A percentile compares a stretch with the other conserved stretches of the same genome.
Evolutionary conservation across 352 stramenopile genomes (phyloP).

Genomic region (Pythium oligandrum): DNA sequence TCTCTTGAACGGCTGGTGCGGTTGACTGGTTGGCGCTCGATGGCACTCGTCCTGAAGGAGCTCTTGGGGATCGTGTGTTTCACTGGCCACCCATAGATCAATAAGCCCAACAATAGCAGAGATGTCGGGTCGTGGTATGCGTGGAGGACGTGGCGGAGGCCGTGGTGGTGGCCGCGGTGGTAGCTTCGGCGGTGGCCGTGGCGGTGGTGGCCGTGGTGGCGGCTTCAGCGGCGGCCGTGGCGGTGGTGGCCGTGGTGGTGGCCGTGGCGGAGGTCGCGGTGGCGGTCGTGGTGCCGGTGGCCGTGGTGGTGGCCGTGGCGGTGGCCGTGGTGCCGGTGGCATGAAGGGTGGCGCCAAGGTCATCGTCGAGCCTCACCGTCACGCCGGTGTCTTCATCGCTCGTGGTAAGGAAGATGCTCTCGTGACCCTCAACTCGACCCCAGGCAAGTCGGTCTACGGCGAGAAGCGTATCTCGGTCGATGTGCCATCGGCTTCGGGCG

Average conservation of each 20-base stretch:
- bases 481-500: constrained; percentile 82
- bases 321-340: constrained; percentile 69
- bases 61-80: too few relatives aligned
- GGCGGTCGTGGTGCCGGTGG: constrained; percentile 38
- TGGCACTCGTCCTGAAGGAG: too few relatives aligned
- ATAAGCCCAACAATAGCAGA: constrained; percentile 6
- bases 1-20: too few relatives aligned
- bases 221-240: constrained; percentile 39
- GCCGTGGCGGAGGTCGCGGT: constrained; percentile 29
- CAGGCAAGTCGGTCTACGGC: constrained; percentile 98
- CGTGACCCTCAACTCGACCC: constrained; percentile 98
- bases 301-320: constrained; percentile 52
- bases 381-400: constrained; percentile 98
- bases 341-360: constrained; percentile 97
- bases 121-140: constrained; percentile 22
- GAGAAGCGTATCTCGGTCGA: constrained; percentile 99
- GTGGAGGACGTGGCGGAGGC: constrained; percentile 15
- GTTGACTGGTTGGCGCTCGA: too few relatives aligned
- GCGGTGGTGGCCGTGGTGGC: constrained; percentile 38
- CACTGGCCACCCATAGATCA: too few relatives aligned
- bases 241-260: constrained; percentile 29
- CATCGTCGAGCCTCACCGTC: constrained; percentile 96
- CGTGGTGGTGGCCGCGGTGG: constrained; percentile 34
- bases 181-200: constrained; percentile 31
- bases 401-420: constrained; percentile 98